A percentile compares a stretch with the other conserved stretches of the same genome.
Conservation (phyloP, 2,329 filamentous ascomycete species). For the Phyllosticta paracitricarpa region DNA sequence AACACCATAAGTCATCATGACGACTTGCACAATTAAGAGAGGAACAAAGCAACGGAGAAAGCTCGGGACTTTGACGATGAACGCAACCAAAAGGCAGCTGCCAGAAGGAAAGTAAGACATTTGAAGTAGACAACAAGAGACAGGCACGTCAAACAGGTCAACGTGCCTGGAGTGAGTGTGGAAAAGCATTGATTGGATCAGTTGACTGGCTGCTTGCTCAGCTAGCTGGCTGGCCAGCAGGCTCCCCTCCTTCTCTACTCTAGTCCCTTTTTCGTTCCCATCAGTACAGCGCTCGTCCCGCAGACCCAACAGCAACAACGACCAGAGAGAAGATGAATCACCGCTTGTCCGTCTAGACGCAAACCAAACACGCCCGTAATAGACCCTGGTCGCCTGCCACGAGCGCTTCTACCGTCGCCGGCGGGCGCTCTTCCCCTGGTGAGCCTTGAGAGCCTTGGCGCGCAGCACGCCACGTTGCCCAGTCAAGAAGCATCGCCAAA, state of each 20-base stretch:
- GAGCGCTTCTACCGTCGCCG: too few species aligned
- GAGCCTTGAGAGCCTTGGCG: too few species aligned
- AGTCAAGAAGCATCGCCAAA: not conserved
- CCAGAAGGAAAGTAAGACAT: not conserved
- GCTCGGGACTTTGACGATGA: too few species aligned
- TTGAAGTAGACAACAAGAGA: not conserved
- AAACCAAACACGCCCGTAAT: not conserved
- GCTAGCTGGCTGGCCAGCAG: not conserved
- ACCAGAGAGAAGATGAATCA: not conserved
- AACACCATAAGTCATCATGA: too few species aligned
- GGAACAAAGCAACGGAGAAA: not conserved
- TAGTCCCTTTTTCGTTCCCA: too few species aligned
- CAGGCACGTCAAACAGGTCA: not conserved
- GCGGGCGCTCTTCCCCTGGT: too few species aligned
- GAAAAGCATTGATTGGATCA: not conserved
- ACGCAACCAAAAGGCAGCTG: not conserved
- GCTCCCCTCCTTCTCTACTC: not conserved
- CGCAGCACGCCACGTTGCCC: too few species aligned
- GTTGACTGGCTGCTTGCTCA: not conserved
- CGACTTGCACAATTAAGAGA: too few species aligned
- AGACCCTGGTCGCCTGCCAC: too few species aligned
- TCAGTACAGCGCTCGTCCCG: not conserved
- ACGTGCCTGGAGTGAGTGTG: not conserved
- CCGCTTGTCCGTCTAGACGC: not conserved
- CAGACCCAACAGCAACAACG: not conserved